Base-by-base conservation (phyloP, 768 basidiomycete species). In the Jaapia argillacea region DNA sequence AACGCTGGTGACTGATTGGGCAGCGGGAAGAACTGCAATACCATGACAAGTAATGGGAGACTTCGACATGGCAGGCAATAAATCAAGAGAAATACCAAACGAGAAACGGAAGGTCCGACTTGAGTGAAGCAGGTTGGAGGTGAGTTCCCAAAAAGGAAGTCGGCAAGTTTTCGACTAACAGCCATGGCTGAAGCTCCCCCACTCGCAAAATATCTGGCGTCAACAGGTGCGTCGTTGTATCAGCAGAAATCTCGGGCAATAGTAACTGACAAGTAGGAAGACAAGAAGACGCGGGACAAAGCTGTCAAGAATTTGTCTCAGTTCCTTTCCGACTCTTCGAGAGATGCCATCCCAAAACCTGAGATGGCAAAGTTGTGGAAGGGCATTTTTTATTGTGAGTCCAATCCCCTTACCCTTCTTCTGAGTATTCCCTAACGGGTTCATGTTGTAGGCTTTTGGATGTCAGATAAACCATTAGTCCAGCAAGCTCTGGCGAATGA, bases 331-430 rank as follows among this genome's bases (percentile, higher is more conserved):
- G 72, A 78, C 52, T 68, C 73, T 37, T 59, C 60, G 6, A 67
- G 69, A 45, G 68, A 81, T 66, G 70, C 60, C 20, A 62, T 94
- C 24, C 64, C 83, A 13, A 77, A 82, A 45, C 46, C 68, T 23
- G 92, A 97, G 55, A 83, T 96, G 80, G 74, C 77, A 48, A 94
- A 92, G 62, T 61, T 98, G 24, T 98, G 94, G 94, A 97, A 99
- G 60, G 94, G 93, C 1, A 75, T 98, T 41, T 99, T 94, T 61
- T 99, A 94, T 62, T 96, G 93, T 91, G 49, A 50, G 79, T 62
- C 4, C 25, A 21, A 39, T 14, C 21, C 25, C 1, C 12, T 22
- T 1, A 13, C 33, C 13, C 28, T 40, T 18, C 43, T 36, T 24
- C 22, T 18, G n/a, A 14, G 13, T 46, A 10, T 33, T 10, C 26